Base-by-base conservation (phyloP, 805 yeast species). In the Hanseniaspora vineae region DNA sequence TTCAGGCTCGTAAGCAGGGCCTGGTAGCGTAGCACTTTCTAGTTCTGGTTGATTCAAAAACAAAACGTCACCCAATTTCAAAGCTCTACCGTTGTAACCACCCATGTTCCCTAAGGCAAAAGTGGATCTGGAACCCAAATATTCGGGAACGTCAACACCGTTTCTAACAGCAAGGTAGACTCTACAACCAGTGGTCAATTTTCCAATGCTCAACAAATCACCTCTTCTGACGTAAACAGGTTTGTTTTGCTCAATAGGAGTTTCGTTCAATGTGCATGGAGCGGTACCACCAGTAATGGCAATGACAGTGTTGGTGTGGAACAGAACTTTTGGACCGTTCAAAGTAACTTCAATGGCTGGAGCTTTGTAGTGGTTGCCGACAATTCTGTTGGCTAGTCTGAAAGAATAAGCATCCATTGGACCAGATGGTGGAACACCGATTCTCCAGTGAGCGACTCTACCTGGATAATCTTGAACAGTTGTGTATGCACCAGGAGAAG, bases 361-460 rank as follows among this genome's bases (percentile, higher is more conserved):
- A 11, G 96, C 83, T 42, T 73, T 69, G 53, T 71, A 67, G 55
- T 81, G 76, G 66, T 90, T 92, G 51, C 97, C 97, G 42, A 90
- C 97, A 58, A 86, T 78, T 60, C 84, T 71, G 70, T 90, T 90
- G 18, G 96, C 96, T 52, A 86, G 64, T 58, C 96, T 75, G 70
- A 89, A 89, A 4, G 97, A 80, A 58, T 81, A 89, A 51, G 80
- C 77, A 66, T 90, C 98, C 97, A 90, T 92, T 50, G 97, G 96
- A 43, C 98, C 98, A 39, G 96, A 86, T 8, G 97, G 97, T 23
- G 98, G 98, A 48, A 90, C 97, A 63, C 98, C 98, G 48, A 68
- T 62, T 57, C 70, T 65, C 73, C 73, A 69, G 51, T 74, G 63
- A n/a, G 87, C 82, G 47, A 72, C 71, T 70, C 98, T 81, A 46